Evolutionary conservation across 2,329 filamentous ascomycete species (phyloP).

Genomic region (Exophiala viscosa): DNA sequence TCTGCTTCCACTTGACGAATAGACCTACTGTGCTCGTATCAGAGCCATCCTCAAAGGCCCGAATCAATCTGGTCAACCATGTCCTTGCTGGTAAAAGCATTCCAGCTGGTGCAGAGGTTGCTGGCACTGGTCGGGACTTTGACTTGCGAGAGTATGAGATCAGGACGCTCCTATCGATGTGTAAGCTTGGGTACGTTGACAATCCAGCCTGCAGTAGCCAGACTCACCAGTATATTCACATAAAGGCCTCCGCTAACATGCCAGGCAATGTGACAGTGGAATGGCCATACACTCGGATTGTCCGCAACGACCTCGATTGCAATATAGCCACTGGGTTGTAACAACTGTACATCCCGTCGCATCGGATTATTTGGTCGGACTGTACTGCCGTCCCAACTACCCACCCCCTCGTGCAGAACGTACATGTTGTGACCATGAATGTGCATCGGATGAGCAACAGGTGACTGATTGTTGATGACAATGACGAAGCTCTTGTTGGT

Average conservation of each 20-base stretch:
- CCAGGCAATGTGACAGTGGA: conserved; percentile 40
- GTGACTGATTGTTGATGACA: conserved; percentile 24
- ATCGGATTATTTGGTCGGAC: conserved; percentile 33
- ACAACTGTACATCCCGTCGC: conserved; percentile 37
- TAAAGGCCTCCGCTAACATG: conserved; percentile 3
- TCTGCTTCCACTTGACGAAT: too few relatives aligned
- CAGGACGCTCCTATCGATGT: conserved; percentile 12
- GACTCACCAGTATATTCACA: conserved; percentile 26
- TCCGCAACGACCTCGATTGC: conserved; percentile 40
- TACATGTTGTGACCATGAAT: conserved; percentile 32
- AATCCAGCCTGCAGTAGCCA: neutral
- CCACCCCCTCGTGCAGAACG: conserved; percentile 19
- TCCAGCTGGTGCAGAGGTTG: conserved; percentile 24
- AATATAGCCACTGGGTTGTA: conserved; percentile 35
- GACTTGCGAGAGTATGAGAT: conserved; percentile 9
- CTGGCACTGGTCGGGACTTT: conserved; percentile 15
- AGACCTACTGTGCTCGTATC: too few relatives aligned
- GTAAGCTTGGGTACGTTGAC: neutral
- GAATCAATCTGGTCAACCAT: conserved; percentile 29
- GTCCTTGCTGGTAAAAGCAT: conserved; percentile 10
- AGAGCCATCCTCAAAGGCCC: conserved; percentile 10
- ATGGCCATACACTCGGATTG: conserved; percentile 43
- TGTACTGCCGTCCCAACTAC: conserved; percentile 22
- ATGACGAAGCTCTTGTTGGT: conserved; percentile 15
- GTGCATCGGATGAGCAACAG: conserved; percentile 38